Percentiles rank a stretch among this genome's conserved stretches.
phyloP scores from a whole-genome alignment of 1,139 yeast genomes.

The Pichia sp. region DNA sequence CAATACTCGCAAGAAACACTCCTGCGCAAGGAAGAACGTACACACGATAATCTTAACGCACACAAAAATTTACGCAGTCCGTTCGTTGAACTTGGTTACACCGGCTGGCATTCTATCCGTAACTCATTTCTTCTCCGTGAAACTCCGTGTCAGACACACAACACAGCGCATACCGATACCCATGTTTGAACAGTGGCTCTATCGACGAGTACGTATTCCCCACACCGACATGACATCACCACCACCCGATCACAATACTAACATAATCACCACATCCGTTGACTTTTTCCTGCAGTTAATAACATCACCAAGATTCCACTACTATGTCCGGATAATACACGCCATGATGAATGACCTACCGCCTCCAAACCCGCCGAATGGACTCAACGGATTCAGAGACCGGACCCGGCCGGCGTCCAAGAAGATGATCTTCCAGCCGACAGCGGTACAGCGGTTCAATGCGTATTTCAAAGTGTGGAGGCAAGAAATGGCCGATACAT shows the following conservation, averaged over 20 bases:
- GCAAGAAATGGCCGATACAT: slow-evolving; percentile 58
- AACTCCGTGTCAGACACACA: no score
- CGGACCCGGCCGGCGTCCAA: background rate
- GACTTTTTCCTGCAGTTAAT: slow-evolving; percentile 43
- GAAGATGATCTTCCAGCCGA: slow-evolving; percentile 38
- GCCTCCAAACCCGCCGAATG: slow-evolving; percentile 28
- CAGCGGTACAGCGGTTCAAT: slow-evolving; percentile 51
- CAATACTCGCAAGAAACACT: no score
- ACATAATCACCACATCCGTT: no score
- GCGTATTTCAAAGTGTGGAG: slow-evolving; percentile 64
- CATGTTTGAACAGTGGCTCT: slow-evolving; percentile 30
- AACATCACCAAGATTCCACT: slow-evolving; percentile 62
- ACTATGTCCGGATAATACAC: slow-evolving; percentile 64
- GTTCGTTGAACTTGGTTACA: no score
- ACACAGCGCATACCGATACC: no score
- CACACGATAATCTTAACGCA: no score
- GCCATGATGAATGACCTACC: slow-evolving; percentile 63
- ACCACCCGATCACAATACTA: no score
- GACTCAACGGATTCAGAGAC: background rate
- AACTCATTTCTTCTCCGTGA: no score
- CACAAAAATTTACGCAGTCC: no score
- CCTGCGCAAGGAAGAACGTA: no score
- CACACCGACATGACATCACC: background rate
- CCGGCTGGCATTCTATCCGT: no score
- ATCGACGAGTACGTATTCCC: slow-evolving; percentile 22